A percentile compares a stretch with the other conserved stretches of the same genome.
Evolutionary conservation across 2,329 filamentous ascomycete genomes (phyloP).

Genomic region (Colletotrichum incanum): DNA sequence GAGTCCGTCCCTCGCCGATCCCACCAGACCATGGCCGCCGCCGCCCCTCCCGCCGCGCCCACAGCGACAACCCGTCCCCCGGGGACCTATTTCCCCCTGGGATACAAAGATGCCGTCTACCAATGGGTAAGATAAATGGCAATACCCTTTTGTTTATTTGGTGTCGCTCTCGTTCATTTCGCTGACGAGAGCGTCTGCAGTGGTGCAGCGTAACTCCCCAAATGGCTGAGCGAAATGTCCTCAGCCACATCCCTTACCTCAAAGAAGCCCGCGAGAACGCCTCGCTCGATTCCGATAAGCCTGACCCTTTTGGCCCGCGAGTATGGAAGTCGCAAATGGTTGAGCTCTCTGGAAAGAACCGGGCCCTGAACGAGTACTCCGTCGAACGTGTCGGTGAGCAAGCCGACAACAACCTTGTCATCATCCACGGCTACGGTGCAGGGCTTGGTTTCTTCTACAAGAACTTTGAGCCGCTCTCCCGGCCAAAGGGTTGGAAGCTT

Average conservation of each 20-base stretch:
- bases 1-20: slow-evolving; percentile 35
- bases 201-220: slow-evolving; percentile 90
- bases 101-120: slow-evolving; percentile 90
- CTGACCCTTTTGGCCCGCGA: slow-evolving; percentile 86
- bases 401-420: slow-evolving; percentile 89
- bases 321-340: slow-evolving; percentile 91
- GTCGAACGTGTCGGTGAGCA: slow-evolving; percentile 87
- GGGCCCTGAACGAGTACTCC: slow-evolving; percentile 93
- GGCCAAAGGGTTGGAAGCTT: slow-evolving; percentile 85
- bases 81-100: slow-evolving; percentile 80
- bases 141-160: background rate
- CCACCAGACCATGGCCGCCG: slow-evolving; percentile 42
- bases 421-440: slow-evolving; percentile 97
- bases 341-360: slow-evolving; percentile 85
- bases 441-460: slow-evolving; percentile 98
- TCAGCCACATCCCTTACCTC: slow-evolving; percentile 88
- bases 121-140: slow-evolving; percentile 81
- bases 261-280: slow-evolving; percentile 80
- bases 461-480: slow-evolving; percentile 92
- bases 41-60: slow-evolving; percentile 35
- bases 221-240: slow-evolving; percentile 88
- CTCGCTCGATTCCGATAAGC: slow-evolving; percentile 59
- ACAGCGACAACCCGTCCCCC: slow-evolving; percentile 45
- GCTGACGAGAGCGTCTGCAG: slow-evolving; percentile 60
- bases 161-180: slow-evolving; percentile 12